Evolutionary conservation across 108 stramenopile species (phyloP).

Genomic region (Pseudonitzschia pungens): DNA sequence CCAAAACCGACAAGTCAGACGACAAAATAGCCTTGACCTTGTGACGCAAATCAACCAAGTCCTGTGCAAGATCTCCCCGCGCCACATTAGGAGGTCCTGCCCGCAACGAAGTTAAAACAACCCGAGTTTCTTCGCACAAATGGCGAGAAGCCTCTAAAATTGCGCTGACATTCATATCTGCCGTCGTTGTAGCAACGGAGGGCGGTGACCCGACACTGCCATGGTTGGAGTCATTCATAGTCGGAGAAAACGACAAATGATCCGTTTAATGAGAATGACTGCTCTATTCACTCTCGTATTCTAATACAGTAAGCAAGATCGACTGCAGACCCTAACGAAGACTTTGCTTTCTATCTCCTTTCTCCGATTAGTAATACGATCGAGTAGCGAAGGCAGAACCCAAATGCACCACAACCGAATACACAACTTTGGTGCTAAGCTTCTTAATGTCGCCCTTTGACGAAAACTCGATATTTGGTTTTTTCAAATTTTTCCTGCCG

Average conservation of each 20-base stretch:
- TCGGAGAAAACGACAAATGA: neutral
- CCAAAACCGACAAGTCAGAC: constrained; percentile 11
- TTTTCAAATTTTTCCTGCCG: too few species aligned
- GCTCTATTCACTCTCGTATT: neutral
- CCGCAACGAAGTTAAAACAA: constrained; percentile 74
- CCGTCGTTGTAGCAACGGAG: neutral
- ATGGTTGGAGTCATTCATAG: constrained; percentile 12
- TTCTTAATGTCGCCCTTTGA: too few species aligned
- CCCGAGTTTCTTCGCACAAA: constrained; percentile 72
- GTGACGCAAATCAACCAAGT: constrained; percentile 63
- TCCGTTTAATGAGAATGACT: too few species aligned
- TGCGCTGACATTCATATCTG: neutral
- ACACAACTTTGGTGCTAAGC: too few species aligned
- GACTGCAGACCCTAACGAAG: too few species aligned
- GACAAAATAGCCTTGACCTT: constrained; percentile 35
- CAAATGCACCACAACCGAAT: too few species aligned
- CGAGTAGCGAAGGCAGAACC: too few species aligned
- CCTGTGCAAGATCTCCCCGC: constrained; percentile 71
- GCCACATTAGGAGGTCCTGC: constrained; percentile 79
- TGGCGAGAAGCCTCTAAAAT: constrained; percentile 64
- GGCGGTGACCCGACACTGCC: neutral
- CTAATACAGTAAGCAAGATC: neutral
- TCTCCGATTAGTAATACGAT: too few species aligned
- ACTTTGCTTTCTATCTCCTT: neutral
- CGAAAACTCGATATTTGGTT: too few species aligned